phyloP scores from a whole-genome alignment of 768 basidiomycete genomes.

The Agrocybe chaxingu region DNA sequence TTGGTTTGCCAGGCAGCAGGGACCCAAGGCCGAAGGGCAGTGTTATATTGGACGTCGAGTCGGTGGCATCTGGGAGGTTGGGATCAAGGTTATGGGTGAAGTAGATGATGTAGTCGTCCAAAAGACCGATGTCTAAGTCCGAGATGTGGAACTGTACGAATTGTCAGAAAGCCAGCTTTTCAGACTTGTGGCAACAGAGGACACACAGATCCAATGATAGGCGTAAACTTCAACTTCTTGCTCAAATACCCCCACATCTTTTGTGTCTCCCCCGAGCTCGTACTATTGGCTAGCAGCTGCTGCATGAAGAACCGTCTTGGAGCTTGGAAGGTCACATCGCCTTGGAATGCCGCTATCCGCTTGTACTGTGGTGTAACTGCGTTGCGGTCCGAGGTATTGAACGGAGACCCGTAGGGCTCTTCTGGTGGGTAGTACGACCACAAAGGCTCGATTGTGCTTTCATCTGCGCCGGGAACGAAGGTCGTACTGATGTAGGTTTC shows the following conservation, averaged over 20 bases:
- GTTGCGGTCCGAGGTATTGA: slow-evolving; percentile 20
- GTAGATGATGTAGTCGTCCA: slow-evolving; percentile 20
- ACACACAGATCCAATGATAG: slow-evolving; percentile 21
- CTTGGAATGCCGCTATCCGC: slow-evolving; percentile 45
- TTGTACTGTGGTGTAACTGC: slow-evolving; percentile 43
- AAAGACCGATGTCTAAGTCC: slow-evolving; percentile 21
- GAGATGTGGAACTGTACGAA: slow-evolving; percentile 16
- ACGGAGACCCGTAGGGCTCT: slow-evolving; percentile 19
- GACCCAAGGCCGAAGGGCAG: too few species aligned
- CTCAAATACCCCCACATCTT: slow-evolving; percentile 34
- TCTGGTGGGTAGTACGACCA: slow-evolving; percentile 24
- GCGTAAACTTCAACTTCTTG: slow-evolving; percentile 15
- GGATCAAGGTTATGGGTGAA: slow-evolving; percentile 33
- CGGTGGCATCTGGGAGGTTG: slow-evolving; percentile 24
- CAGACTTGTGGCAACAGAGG: background rate
- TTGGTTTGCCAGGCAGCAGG: too few species aligned
- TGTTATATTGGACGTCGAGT: background rate
- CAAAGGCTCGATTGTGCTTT: slow-evolving; percentile 12
- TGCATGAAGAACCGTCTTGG: slow-evolving; percentile 47
- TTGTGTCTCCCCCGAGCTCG: slow-evolving; percentile 13
- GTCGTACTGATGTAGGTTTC: slow-evolving; percentile 13
- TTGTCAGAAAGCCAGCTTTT: background rate
- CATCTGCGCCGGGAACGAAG: slow-evolving; percentile 12
- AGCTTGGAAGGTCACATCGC: slow-evolving; percentile 48
- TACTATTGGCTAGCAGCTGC: slow-evolving; percentile 24